Conservation (phyloP, 2,329 filamentous ascomycete genomes). For the Fusarium sp. region DNA sequence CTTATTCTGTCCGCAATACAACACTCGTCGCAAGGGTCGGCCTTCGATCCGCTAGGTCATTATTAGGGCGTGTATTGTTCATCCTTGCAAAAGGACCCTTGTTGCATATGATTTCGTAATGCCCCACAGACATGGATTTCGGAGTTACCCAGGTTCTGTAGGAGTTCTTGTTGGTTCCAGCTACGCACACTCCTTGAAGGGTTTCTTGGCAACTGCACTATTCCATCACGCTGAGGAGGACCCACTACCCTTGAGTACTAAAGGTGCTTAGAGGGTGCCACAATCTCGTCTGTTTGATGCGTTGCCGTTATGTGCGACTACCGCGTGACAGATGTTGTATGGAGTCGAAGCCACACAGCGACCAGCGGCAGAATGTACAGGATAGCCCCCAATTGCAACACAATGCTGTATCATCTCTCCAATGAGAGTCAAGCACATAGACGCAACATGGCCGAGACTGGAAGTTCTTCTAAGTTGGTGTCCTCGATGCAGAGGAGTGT, state of each 20-base stretch:
- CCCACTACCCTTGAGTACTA: slow-evolving; percentile 7
- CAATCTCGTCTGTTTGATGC: slow-evolving; percentile 19
- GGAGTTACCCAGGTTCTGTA: slow-evolving; percentile 10
- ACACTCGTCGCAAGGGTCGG: slow-evolving; percentile 6
- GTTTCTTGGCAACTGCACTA: slow-evolving; percentile 39
- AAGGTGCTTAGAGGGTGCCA: slow-evolving; percentile 15
- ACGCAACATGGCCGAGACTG: slow-evolving; percentile 23
- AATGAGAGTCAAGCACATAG: slow-evolving; percentile 2
- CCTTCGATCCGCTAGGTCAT: slow-evolving; percentile 19
- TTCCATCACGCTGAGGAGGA: slow-evolving; percentile 9
- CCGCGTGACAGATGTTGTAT: slow-evolving; percentile 15
- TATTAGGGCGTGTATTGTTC: not conserved
- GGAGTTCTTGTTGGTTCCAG: slow-evolving; percentile 18
- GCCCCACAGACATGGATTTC: slow-evolving; percentile 24
- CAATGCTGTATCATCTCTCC: slow-evolving; percentile 11
- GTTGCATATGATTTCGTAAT: slow-evolving; percentile 32
- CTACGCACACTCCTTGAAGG: slow-evolving; percentile 7
- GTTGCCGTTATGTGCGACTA: slow-evolving; percentile 33
- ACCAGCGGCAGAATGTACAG: slow-evolving; percentile 9
- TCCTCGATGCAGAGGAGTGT: slow-evolving; percentile 11
- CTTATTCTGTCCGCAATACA: slow-evolving; percentile 1
- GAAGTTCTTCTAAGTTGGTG: slow-evolving; percentile 26
- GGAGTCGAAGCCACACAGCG: not conserved
- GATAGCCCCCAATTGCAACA: slow-evolving; percentile 14
- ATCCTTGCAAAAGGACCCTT: slow-evolving; percentile 32